A percentile compares a stretch with the other conserved stretches of the same genome.
Conservation (phyloP, 176 grass and related monocot genomes). For the Elymus sibiricus region DNA sequence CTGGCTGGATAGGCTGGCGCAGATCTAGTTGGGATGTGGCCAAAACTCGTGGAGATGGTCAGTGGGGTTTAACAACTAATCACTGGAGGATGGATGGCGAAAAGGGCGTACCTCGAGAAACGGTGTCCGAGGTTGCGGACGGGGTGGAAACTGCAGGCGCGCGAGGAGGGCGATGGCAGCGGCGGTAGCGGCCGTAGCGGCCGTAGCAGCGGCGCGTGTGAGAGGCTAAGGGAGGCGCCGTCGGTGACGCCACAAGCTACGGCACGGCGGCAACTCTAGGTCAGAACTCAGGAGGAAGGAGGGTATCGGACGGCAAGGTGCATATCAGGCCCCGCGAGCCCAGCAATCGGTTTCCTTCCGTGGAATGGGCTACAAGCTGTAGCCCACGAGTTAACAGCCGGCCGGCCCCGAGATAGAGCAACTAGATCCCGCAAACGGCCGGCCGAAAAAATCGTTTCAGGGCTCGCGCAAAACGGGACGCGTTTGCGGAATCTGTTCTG, state of each 20-base stretch:
- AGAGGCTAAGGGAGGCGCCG: neutral
- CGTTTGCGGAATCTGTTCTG: too few species aligned
- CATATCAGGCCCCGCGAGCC: neutral
- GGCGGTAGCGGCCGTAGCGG: neutral
- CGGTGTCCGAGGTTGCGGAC: neutral
- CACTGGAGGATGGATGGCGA: neutral
- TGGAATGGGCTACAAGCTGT: neutral
- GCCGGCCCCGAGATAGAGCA: too few species aligned
- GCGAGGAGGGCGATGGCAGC: neutral
- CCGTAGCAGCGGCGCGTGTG: neutral
- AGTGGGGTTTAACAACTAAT: neutral
- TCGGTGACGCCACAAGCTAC: constrained; percentile 5
- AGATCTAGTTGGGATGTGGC: neutral
- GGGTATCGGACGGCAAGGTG: neutral
- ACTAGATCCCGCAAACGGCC: too few species aligned
- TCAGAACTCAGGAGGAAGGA: neutral
- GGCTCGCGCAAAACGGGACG: too few species aligned
- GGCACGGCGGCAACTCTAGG: constrained; percentile 11
- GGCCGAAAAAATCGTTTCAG: too few species aligned
- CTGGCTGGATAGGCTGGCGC: neutral
- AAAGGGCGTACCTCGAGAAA: neutral
- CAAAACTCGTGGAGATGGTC: neutral
- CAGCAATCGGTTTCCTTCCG: neutral
- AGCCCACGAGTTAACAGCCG: neutral
- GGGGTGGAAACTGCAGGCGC: neutral